phyloP scores from a whole-genome alignment of 257 asterid species.

The Solanum rostratum region DNA sequence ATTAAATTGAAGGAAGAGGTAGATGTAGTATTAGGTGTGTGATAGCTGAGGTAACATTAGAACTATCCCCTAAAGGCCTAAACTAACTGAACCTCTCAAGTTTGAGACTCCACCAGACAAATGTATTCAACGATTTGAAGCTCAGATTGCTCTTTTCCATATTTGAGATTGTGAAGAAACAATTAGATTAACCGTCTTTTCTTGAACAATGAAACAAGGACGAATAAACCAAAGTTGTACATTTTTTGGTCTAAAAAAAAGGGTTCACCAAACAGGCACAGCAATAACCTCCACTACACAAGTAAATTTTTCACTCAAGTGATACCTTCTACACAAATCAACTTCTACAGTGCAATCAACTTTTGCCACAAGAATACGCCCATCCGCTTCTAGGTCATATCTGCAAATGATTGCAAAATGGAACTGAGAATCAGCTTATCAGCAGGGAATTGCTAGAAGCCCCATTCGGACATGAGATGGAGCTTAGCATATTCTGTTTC shows the following conservation, averaged over 20 bases:
- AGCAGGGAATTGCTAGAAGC: constrained; percentile 1
- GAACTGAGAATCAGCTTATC: constrained; percentile 14
- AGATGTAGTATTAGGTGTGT: neutral
- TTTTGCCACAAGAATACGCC: constrained; percentile 77
- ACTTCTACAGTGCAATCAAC: constrained; percentile 85
- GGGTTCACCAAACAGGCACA: neutral
- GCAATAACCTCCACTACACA: neutral
- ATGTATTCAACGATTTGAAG: neutral
- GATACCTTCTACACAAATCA: constrained; percentile 76
- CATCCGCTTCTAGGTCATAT: constrained; percentile 75
- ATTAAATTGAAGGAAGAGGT: neutral
- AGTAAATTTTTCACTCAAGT: constrained; percentile 1
- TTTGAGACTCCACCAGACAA: neutral
- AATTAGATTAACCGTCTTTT: neutral
- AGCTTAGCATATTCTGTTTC: neutral
- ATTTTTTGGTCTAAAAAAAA: neutral
- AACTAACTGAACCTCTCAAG: neutral
- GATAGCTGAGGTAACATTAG: neutral
- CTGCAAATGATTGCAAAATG: constrained; percentile 22
- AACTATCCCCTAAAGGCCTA: neutral
- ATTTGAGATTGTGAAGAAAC: neutral
- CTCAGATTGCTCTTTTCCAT: neutral
- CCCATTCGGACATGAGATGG: constrained; percentile 8
- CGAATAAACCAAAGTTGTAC: neutral
- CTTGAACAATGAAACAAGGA: neutral